Evolutionary conservation across 2,329 filamentous ascomycete species (phyloP), one percentile per base, ranked within the genome.

Genomic region (Chalaropsis ovoidea): DNA sequence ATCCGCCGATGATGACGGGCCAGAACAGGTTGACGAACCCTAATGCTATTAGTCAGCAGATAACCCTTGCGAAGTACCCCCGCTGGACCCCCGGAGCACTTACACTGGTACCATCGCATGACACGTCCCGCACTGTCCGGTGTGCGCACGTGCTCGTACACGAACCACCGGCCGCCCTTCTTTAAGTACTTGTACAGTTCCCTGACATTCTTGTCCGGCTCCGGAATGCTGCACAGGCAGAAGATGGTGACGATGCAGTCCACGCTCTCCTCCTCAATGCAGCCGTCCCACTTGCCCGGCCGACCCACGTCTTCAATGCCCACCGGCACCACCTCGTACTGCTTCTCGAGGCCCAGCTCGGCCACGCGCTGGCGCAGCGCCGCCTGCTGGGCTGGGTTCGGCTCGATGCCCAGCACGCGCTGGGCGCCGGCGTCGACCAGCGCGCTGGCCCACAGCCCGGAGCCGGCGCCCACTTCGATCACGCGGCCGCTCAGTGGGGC

Each of bases 191-290:
- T 73, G 71, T 85, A 86, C 39, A 87, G 72, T 68, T 80, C 78
- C 66, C 73, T 73, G 67, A 84, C 78, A 67, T 85, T 82, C 69
- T 75, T 74, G 70, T 81, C 75, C 2, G 82, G 83, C 2, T 83
- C 79, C 0, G 85, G 85, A 62, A 87, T 85, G 69, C 81, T 82
- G 76, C 84, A 87, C 41, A 87, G 76, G 65, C 83, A 85, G 64
- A 86, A 75, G 31, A 86, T 74, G 1, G 82, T 81, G 60, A 87
- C 81, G 66, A 87, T 81, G 72, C 80, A 82, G 69, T 85, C 82
- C 19, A 84, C 77, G 62, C 77, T 81, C 22, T 75, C 83, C 49
- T 76, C 76, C 63, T 78, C 73, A 13, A 86, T 76, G 39, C 75
- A 75, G 1, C 78, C 79, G 7, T 73, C 72, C 77, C 78, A 80